Evolutionary conservation across 1,284 basidiomycete species (phyloP).

Genomic region (Hymenochaete sp.): DNA sequence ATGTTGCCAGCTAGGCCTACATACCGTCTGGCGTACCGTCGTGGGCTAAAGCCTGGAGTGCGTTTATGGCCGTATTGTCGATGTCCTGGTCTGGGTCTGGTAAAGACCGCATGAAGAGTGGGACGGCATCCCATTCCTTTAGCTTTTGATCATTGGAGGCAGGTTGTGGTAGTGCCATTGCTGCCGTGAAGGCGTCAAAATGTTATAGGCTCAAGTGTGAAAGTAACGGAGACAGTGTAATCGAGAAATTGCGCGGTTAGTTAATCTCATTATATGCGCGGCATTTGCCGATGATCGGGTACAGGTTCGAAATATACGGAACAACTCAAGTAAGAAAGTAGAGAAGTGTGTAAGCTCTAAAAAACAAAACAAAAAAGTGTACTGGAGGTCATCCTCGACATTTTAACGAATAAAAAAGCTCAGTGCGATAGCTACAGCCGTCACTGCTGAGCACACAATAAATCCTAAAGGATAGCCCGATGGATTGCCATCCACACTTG

Average conservation of each 20-base stretch:
- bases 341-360: neutral
- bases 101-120: constrained; percentile 89
- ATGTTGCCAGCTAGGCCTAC: constrained; percentile 28
- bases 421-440: constrained; percentile 53
- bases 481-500: constrained; percentile 58
- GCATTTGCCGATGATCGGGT: no score
- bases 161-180: constrained; percentile 24
- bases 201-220: neutral
- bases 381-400: neutral
- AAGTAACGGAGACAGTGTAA: neutral
- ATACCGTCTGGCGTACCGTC: constrained; percentile 91
- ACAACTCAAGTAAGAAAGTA: no score
- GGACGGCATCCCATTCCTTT: constrained; percentile 47
- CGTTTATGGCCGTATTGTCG: constrained; percentile 64
- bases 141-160: constrained; percentile 40
- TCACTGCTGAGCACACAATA: constrained; percentile 51
- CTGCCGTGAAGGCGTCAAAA: no score
- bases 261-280: no score
- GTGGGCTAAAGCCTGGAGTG: constrained; percentile 78
- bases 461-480: constrained; percentile 69
- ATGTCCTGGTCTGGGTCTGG: constrained; percentile 51
- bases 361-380: neutral
- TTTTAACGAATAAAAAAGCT: constrained; percentile 65
- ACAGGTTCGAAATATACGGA: no score
- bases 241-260: neutral